Evolutionary conservation across 352 stramenopile genomes (phyloP), one percentile per base, ranked within the genome.

Genomic region (Pythium rhizo-oryzae): DNA sequence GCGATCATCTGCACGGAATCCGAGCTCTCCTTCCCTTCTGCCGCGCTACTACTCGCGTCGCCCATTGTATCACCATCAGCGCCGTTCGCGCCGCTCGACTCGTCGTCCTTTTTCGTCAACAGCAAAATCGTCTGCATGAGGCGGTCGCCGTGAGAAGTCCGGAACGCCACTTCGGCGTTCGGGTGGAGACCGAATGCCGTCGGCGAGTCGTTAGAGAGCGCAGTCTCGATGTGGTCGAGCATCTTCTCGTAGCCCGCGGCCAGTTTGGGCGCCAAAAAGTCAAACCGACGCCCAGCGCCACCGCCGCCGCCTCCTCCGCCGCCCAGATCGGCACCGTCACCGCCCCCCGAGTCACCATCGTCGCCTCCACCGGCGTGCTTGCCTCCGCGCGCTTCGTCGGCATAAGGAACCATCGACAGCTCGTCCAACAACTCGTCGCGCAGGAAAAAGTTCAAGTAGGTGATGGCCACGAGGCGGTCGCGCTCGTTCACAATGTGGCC

Each of bases 131-230:
- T 84, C 60, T 84, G 69, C 44, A 97, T 76, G 23, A 98, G 70
- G 11, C 79, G 75, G 23, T 97, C 87, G 0, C 88, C 91, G 44
- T 85, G 80, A 12, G 93, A 80, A 13, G 92, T 98, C 23, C 91
- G 87, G 67, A 98, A 98, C 19, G 86, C 88, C 16, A 98, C 95
- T 68, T 98, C 93, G 8, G 92, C 90, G 72, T 98, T 98, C n/a
- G 93, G 89, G 60, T 98, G 93, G 47, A 98, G 50, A 0, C 92
- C 92, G 79, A 98, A 98, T 3, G 91, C 90, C 12, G 87, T 80
- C 0, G 93, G 92, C 0, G 88, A 89, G 46, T 98, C 93, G 41
- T 81, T 89, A 33, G 82, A 43, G n/a, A 98, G 71, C n/a, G 80
- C 75, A 6, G 68, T 62, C 43, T 98, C 91, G 33, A 98, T 81